Base-by-base conservation (phyloP, 108 stramenopile genomes). In the Cyclotella choctawhatcheeana region DNA sequence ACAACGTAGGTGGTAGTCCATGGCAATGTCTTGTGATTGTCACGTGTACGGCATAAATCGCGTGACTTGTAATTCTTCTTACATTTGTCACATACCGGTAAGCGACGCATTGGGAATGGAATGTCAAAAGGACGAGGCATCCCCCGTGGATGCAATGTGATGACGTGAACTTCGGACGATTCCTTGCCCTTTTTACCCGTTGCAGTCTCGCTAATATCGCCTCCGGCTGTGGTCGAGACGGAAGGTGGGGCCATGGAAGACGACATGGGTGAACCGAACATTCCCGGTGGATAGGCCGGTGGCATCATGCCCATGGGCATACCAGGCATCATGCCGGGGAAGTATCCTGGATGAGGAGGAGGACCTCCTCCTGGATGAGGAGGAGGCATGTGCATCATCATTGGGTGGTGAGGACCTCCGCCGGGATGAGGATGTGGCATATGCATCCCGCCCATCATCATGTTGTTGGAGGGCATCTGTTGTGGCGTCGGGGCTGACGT, bases 61-160 rank as follows among this genome's bases (percentile, higher is more conserved):
- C 88, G 53, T 16, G 87, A 90, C 70, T 92, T 92, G 71, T 86
- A 94, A 67, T 94, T 94, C 82, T 94, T 94, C 69, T 94, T 92
- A 68, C 93, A 94, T 27, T 78, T 79, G 54, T 84, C 88, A 66
- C 93, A 94, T 8, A 94, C 93, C 5, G 93, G 83, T 2, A 94
- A 61, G 17, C 91, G 82, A 12, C 84, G 84, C 43, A 90, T 89
- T 45, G 89, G 89, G 64, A 94, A 94, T 32, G 90, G 87, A 13
- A 92, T 86, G 56, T 94, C 87, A 20, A 94, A 69, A 4, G 89
- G 54, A 22, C 87, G 90, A 13, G 80, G 81, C 77, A 92, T 86
- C 5, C 93, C 93, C 20, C 88, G 90, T 14, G 89, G 93, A 44
- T 75, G 74, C 51, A 81, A 26, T 12, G 80, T 71, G 33, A 67